Percentiles rank a stretch among this genome's conserved stretches.
phyloP scores from a whole-genome alignment of 1,284 basidiomycete species.

The Trichosporon ovoides region DNA sequence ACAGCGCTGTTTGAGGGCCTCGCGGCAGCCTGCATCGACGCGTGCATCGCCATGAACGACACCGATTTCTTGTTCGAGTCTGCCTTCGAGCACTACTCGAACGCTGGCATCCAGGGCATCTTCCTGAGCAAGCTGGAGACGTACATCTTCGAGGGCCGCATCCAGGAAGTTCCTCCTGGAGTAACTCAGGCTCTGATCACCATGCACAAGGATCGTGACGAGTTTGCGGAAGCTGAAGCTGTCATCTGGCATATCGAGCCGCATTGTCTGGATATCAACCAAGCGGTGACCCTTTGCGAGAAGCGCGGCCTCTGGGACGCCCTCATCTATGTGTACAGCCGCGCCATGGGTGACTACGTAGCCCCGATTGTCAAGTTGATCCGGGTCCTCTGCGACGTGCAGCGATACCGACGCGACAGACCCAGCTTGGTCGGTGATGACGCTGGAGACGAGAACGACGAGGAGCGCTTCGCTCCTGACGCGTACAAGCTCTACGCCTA shows the following conservation, averaged over 20 bases:
- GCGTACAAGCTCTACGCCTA: conserved; percentile 93
- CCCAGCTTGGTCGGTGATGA: conserved; percentile 31
- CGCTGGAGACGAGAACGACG: conserved; percentile 36
- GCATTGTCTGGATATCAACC: conserved; percentile 84
- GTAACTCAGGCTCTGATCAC: conserved; percentile 80
- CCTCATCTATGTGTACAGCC: conserved; percentile 86
- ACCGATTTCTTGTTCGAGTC: conserved; percentile 87
- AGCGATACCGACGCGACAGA: conserved; percentile 51
- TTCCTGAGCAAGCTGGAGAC: conserved; percentile 78
- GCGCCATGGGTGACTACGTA: conserved; percentile 80
- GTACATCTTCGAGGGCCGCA: conserved; percentile 69
- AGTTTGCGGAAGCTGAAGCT: conserved; percentile 73
- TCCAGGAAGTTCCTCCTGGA: conserved; percentile 72
- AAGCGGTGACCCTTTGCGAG: conserved; percentile 81
- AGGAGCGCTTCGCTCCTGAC: conserved; percentile 62
- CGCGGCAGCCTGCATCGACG: conserved; percentile 72
- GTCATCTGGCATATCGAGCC: conserved; percentile 97
- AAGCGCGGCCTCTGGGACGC: conserved; percentile 82
- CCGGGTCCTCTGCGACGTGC: conserved; percentile 65
- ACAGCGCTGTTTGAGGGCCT: conserved; percentile 84
- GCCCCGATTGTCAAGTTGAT: conserved; percentile 83
- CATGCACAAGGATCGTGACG: conserved; percentile 66
- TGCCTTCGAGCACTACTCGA: conserved; percentile 81
- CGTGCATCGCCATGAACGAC: conserved; percentile 73
- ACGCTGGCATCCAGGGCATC: conserved; percentile 78